A percentile compares a stretch with the other conserved stretches of the same genome.
phyloP scores from a whole-genome alignment of 2,329 filamentous ascomycete genomes.

The Annulohypoxylon truncatum region DNA sequence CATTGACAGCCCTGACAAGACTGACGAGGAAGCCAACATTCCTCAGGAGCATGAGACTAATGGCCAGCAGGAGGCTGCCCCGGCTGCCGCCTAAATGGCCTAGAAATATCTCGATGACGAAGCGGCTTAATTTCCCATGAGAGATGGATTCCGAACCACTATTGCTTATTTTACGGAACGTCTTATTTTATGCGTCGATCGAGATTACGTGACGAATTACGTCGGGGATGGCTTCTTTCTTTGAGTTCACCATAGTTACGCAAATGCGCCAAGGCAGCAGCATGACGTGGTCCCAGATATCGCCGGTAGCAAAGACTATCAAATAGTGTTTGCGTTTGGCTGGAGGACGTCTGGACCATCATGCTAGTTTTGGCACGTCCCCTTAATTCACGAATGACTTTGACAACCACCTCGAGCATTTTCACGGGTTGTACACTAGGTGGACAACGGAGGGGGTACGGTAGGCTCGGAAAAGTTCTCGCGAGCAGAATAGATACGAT shows the following conservation, averaged over 20 bases:
- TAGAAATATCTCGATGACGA: slow-evolving; percentile 37
- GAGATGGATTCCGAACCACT: slow-evolving; percentile 41
- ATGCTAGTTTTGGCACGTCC: slow-evolving; percentile 44
- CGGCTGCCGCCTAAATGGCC: slow-evolving; percentile 50
- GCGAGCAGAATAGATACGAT: slow-evolving; percentile 47
- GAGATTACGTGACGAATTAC: slow-evolving; percentile 37
- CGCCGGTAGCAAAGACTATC: slow-evolving; percentile 39
- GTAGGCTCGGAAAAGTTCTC: slow-evolving; percentile 50
- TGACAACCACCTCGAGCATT: slow-evolving; percentile 48
- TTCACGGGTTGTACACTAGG: slow-evolving; percentile 51
- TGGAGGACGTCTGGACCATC: slow-evolving; percentile 37
- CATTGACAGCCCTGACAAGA: slow-evolving; percentile 99
- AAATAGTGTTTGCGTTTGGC: slow-evolving; percentile 37
- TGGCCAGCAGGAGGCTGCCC: slow-evolving; percentile 54
- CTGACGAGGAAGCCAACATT: slow-evolving; percentile 81
- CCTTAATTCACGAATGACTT: slow-evolving; percentile 50
- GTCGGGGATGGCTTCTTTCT: slow-evolving; percentile 40
- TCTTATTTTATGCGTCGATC: slow-evolving; percentile 42
- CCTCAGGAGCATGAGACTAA: slow-evolving; percentile 59
- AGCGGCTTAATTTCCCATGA: slow-evolving; percentile 40
- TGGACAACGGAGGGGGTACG: slow-evolving; percentile 46
- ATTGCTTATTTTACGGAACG: slow-evolving; percentile 42
- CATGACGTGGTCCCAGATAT: slow-evolving; percentile 46
- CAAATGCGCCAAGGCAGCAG: slow-evolving; percentile 43
- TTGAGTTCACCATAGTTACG: slow-evolving; percentile 49